Evolutionary conservation across 257 asterid genomes (phyloP).

Genomic region (Nicotiana noctiflora): DNA sequence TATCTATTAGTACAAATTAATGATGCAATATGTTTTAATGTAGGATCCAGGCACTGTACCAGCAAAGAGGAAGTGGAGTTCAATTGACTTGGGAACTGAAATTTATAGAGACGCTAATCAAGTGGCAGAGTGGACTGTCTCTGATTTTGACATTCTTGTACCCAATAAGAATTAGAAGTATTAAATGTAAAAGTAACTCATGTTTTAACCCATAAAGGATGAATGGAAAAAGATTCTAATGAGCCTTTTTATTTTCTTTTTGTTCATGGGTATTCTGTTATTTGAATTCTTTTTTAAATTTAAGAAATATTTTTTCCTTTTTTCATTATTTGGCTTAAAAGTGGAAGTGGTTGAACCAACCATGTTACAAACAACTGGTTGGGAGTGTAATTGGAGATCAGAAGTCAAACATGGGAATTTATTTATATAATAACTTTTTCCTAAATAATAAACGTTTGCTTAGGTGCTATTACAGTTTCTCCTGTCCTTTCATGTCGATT

Average conservation of each 20-base stretch:
- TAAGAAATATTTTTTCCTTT: background rate
- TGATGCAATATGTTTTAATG: background rate
- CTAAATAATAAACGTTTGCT: no score
- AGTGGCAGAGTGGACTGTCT: constrained; percentile 86
- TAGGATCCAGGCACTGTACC: constrained; percentile 72
- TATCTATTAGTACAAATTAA: background rate
- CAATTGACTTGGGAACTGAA: constrained; percentile 69
- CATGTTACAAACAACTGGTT: background rate
- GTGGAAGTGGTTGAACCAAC: background rate
- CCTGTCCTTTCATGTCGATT: background rate
- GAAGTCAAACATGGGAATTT: background rate
- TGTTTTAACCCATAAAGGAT: background rate
- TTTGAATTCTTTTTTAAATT: background rate
- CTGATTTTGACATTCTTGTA: constrained; percentile 62
- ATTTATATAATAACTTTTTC: no score
- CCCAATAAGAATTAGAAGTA: constrained; percentile 11
- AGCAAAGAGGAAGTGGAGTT: constrained; percentile 58
- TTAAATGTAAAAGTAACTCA: background rate
- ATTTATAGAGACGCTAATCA: constrained; percentile 53
- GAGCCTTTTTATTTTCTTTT: background rate
- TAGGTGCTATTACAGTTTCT: no score
- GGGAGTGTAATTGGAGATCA: background rate
- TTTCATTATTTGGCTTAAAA: background rate
- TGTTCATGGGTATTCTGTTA: background rate
- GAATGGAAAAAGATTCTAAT: background rate